Evolutionary conservation across 306 rosid genomes (phyloP).

Genomic region (Urtica urens): DNA sequence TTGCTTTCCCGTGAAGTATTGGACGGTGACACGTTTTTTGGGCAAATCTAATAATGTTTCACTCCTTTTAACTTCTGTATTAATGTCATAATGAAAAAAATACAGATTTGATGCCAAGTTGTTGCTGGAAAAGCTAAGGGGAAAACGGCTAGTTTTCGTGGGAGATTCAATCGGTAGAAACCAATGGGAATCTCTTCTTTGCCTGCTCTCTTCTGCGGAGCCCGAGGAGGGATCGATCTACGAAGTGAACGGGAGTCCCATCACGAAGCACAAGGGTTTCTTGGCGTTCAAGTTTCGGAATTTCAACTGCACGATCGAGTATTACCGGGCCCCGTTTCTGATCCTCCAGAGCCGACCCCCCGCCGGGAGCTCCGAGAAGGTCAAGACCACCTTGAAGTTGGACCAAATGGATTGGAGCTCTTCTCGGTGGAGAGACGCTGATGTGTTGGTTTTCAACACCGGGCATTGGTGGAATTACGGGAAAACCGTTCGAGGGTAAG

Average conservation of each 20-base stretch:
- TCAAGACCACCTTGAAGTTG: constrained; percentile 54
- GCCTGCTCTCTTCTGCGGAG: constrained; percentile 74
- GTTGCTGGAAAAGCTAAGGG: constrained; percentile 59
- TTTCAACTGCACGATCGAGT: constrained; percentile 70
- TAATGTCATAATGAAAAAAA: too few species aligned
- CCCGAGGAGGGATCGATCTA: constrained; percentile 53
- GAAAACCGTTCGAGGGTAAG: constrained; percentile 75
- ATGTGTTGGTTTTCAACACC: constrained; percentile 61
- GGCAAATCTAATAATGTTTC: too few species aligned
- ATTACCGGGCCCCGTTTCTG: constrained; percentile 81
- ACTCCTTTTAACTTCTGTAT: background rate
- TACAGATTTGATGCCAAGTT: constrained; percentile 61
- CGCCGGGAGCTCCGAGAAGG: constrained; percentile 17
- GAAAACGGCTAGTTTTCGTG: constrained; percentile 61
- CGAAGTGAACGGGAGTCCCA: constrained; percentile 82
- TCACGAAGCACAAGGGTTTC: constrained; percentile 90
- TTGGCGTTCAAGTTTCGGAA: constrained; percentile 64
- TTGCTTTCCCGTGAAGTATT: constrained; percentile 13
- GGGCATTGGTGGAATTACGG: constrained; percentile 93
- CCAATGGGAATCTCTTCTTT: constrained; percentile 85
- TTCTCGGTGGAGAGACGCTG: constrained; percentile 62
- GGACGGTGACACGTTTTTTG: too few species aligned
- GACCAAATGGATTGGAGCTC: constrained; percentile 85
- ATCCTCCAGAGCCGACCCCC: constrained; percentile 71
- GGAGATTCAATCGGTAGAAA: constrained; percentile 92